phyloP scores from a whole-genome alignment of 352 stramenopile species.

The Aphanomyces stellatus region DNA sequence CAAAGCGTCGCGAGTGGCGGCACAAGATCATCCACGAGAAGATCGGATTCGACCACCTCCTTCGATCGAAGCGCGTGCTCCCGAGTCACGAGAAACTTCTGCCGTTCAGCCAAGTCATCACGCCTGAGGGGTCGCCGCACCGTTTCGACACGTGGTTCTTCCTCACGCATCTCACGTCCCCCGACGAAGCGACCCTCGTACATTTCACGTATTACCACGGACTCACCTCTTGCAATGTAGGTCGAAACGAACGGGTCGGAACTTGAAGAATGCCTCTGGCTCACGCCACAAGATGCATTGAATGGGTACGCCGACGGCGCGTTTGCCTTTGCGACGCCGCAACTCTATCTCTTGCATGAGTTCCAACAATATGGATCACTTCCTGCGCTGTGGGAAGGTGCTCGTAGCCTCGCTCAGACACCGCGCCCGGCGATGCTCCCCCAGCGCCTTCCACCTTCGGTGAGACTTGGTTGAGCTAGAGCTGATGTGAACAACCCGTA shows the following conservation, averaged over 20 bases:
- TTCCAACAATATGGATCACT: background rate
- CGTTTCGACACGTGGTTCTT: conserved; percentile 21
- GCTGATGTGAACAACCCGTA: background rate
- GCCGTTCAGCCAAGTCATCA: conserved; percentile 15
- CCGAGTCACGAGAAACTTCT: background rate
- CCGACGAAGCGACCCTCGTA: too few relatives aligned
- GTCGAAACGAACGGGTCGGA: conserved; percentile 1
- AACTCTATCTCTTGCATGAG: conserved; percentile 15
- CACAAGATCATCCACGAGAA: conserved; percentile 8
- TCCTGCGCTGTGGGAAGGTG: background rate
- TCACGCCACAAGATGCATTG: background rate
- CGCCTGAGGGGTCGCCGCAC: conserved; percentile 8
- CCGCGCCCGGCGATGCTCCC: background rate
- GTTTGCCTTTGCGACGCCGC: conserved; percentile 10
- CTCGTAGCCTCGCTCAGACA: background rate
- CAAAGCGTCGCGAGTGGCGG: conserved; percentile 7
- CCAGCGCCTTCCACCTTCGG: background rate
- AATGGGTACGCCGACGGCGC: background rate
- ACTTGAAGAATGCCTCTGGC: conserved; percentile 12
- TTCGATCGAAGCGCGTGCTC: background rate
- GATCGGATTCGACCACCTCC: background rate
- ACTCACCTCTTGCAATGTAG: too few relatives aligned
- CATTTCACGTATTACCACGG: too few relatives aligned
- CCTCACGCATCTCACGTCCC: background rate
- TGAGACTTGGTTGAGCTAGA: background rate